phyloP scores from a whole-genome alignment of 2,329 filamentous ascomycete genomes.

The Emergomyces pasteurianus region DNA sequence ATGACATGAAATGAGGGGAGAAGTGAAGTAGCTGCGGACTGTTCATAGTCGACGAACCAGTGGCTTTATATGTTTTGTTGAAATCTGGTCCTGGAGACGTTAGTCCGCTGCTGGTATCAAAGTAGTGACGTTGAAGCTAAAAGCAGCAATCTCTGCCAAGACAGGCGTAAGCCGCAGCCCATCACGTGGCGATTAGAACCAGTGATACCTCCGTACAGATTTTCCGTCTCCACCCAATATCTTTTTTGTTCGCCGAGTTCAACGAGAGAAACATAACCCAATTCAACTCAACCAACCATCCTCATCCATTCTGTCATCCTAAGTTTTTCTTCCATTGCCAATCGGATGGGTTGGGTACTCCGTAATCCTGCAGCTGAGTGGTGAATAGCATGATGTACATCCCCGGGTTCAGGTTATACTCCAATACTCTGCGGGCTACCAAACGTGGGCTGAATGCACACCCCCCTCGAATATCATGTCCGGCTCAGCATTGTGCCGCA shows the following conservation, averaged over 20 bases:
- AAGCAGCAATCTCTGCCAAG: too few species aligned
- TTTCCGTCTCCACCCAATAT: neutral
- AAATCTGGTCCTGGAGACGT: too few species aligned
- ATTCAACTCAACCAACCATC: too few species aligned
- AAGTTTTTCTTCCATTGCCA: neutral
- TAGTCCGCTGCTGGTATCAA: too few species aligned
- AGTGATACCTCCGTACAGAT: neutral
- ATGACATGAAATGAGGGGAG: neutral
- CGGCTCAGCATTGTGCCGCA: neutral
- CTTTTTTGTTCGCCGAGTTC: neutral
- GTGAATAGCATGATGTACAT: neutral
- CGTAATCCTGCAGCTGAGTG: neutral
- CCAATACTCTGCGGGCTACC: neutral
- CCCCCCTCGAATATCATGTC: constrained; percentile 1
- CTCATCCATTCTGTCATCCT: neutral
- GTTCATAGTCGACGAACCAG: neutral
- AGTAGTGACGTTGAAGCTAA: too few species aligned
- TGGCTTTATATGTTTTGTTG: neutral
- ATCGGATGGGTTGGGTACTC: neutral
- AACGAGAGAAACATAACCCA: too few species aligned
- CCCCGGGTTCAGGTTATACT: neutral
- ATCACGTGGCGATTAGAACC: neutral
- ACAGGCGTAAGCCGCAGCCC: too few species aligned
- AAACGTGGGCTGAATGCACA: neutral
- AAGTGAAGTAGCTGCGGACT: neutral